These are phyloP conservation scores for Endocalyx cinctus DNA, from an alignment of 2,329 filamentous ascomycete genomes.

Conservation along the genomic window DNA sequence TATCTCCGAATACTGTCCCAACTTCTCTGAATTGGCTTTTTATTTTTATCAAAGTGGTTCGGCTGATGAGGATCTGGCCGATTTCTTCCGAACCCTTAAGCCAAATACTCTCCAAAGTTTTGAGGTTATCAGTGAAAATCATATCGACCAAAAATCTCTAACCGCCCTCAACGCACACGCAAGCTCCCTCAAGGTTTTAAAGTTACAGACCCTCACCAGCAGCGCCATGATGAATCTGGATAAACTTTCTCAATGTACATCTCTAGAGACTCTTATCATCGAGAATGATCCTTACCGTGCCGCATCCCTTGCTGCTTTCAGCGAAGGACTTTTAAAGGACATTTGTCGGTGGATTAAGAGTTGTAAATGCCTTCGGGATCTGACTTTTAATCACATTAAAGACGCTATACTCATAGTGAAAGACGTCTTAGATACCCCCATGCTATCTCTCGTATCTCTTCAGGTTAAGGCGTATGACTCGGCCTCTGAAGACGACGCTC, in stretches of 20 bases:
- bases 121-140: constrained; percentile 51
- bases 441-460: constrained; percentile 19
- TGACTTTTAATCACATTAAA: constrained; percentile 40
- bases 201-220: constrained; percentile 25
- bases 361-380: constrained; percentile 19
- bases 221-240: constrained; percentile 25
- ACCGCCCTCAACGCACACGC: constrained; percentile 44
- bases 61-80: constrained; percentile 54
- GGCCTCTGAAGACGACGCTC: constrained; percentile 7
- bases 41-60: constrained; percentile 39
- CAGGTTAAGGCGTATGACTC: constrained; percentile 14
- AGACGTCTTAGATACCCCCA: constrained; percentile 17
- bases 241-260: constrained; percentile 27
- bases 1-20: constrained; percentile 54
- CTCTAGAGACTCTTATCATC: constrained; percentile 29
- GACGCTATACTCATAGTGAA: constrained; percentile 32
- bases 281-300: constrained; percentile 18
- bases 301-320: constrained; percentile 15
- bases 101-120: constrained; percentile 56
- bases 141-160: constrained; percentile 51
- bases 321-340: constrained; percentile 20
- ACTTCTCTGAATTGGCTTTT: constrained; percentile 57
- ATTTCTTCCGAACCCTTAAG: constrained; percentile 52
- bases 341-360: constrained; percentile 26
- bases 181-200: constrained; percentile 28